phyloP scores from a whole-genome alignment of 2,329 filamentous ascomycete genomes.

The Ambrosiella xylebori region DNA sequence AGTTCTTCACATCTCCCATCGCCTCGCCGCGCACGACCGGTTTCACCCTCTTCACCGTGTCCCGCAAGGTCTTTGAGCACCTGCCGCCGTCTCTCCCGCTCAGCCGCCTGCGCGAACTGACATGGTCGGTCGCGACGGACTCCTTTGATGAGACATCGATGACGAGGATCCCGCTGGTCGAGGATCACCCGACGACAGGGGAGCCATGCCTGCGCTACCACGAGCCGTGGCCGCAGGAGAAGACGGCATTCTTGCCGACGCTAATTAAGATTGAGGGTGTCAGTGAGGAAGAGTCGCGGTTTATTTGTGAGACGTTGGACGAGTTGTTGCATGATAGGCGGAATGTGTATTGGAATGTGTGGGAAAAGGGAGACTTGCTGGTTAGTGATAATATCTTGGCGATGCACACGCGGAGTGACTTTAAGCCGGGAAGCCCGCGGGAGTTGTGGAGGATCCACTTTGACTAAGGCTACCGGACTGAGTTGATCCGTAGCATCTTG shows the following conservation, averaged over 20 bases:
- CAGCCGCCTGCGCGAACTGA: constrained; percentile 23
- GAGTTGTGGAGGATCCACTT: constrained; percentile 36
- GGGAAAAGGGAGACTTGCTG: constrained; percentile 37
- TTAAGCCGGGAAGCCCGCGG: constrained; percentile 25
- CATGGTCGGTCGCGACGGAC: constrained; percentile 31
- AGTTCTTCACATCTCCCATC: constrained; percentile 32
- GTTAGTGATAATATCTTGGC: constrained; percentile 33
- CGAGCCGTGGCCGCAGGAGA: constrained; percentile 35
- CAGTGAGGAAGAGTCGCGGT: constrained; percentile 17
- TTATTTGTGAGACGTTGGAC: constrained; percentile 20
- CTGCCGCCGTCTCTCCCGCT: constrained; percentile 23
- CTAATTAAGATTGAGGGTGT: constrained; percentile 25
- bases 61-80: constrained; percentile 31
- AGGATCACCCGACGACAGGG: constrained; percentile 27
- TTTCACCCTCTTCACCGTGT: constrained; percentile 36
- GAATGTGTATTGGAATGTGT: constrained; percentile 31
- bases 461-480: constrained; percentile 13
- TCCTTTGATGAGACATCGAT: constrained; percentile 29
- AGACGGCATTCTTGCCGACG: constrained; percentile 32
- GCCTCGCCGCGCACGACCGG: constrained; percentile 32
- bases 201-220: constrained; percentile 35
- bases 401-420: constrained; percentile 33
- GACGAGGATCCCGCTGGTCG: constrained; percentile 26
- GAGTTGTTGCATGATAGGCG: constrained; percentile 31
- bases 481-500: too few species aligned